phyloP scores from a whole-genome alignment of 495 filamentous ascomycete genomes.

The Bryoglossum gracile region DNA sequence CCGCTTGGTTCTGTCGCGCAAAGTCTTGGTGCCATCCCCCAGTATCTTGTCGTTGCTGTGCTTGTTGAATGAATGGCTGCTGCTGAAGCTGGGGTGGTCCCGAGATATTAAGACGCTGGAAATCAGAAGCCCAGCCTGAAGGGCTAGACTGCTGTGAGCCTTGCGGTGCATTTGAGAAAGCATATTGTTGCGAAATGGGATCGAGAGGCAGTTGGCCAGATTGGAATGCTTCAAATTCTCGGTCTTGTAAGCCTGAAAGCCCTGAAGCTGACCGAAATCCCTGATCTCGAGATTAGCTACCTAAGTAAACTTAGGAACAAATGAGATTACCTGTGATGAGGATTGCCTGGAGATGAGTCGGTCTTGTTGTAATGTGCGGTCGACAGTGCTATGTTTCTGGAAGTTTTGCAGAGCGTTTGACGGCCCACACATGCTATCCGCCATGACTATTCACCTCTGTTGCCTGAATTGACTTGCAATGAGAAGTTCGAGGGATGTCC shows the following conservation, averaged over 20 bases:
- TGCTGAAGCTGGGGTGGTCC: slow-evolving; percentile 17
- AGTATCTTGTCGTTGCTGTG: slow-evolving; percentile 19
- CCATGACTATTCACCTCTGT: no score
- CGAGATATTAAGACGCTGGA: slow-evolving; percentile 28
- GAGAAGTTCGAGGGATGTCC: background rate
- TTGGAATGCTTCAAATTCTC: slow-evolving; percentile 68
- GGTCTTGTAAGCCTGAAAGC: slow-evolving; percentile 50
- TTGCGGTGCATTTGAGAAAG: slow-evolving; percentile 10
- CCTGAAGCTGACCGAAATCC: slow-evolving; percentile 54
- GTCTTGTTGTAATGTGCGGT: slow-evolving; percentile 82
- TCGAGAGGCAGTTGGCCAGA: slow-evolving; percentile 37
- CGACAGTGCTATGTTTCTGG: slow-evolving; percentile 68
- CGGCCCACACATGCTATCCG: slow-evolving; percentile 79
- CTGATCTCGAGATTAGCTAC: slow-evolving; percentile 30
- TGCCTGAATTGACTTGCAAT: background rate
- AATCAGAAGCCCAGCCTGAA: slow-evolving; percentile 28
- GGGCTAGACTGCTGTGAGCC: slow-evolving; percentile 14
- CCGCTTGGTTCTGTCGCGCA: slow-evolving; percentile 27
- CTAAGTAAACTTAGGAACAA: background rate
- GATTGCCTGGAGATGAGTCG: slow-evolving; percentile 49
- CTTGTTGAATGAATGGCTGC: slow-evolving; percentile 10
- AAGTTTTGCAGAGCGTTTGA: slow-evolving; percentile 84
- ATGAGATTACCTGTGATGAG: slow-evolving; percentile 44
- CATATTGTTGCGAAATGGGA: slow-evolving; percentile 5
- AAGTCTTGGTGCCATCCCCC: slow-evolving; percentile 52